phyloP scores from a whole-genome alignment of 768 basidiomycete species.

The Infundibulicybe gibba region DNA sequence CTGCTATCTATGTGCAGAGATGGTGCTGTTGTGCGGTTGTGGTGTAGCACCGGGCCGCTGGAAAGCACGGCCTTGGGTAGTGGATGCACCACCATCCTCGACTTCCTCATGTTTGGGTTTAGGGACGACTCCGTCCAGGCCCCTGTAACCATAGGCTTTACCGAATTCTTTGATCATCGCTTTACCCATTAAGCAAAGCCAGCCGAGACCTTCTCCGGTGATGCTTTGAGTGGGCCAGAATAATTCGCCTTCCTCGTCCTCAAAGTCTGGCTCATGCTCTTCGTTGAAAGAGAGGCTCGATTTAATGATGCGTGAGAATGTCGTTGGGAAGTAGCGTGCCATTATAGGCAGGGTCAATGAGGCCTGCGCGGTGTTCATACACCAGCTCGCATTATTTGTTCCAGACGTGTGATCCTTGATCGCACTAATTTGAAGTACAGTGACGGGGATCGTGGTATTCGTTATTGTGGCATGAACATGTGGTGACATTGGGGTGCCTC shows the following conservation, averaged over 20 bases:
- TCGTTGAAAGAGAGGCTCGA: slow-evolving; percentile 60
- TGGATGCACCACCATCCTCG: slow-evolving; percentile 7
- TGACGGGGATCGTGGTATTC: slow-evolving; percentile 39
- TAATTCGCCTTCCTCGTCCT: slow-evolving; percentile 84
- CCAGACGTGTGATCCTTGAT: slow-evolving; percentile 38
- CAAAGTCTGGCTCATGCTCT: slow-evolving; percentile 78
- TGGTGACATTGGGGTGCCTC: slow-evolving; percentile 33
- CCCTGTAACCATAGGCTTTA: slow-evolving; percentile 68
- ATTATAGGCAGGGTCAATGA: slow-evolving; percentile 64
- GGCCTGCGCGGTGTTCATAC: slow-evolving; percentile 47
- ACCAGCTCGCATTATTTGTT: slow-evolving; percentile 37
- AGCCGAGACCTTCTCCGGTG: slow-evolving; percentile 76
- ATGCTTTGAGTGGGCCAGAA: slow-evolving; percentile 77
- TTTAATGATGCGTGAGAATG: slow-evolving; percentile 70
- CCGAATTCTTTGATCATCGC: slow-evolving; percentile 85
- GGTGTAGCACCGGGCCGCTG: slow-evolving; percentile 16
- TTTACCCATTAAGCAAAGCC: slow-evolving; percentile 86
- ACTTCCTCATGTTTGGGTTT: slow-evolving; percentile 47
- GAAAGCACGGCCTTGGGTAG: slow-evolving; percentile 4
- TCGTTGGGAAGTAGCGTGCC: slow-evolving; percentile 69
- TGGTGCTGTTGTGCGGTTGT: slow-evolving; percentile 8
- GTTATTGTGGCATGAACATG: slow-evolving; percentile 41
- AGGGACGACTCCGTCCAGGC: slow-evolving; percentile 68
- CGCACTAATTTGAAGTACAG: slow-evolving; percentile 34
- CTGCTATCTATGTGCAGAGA: not conserved